Evolutionary conservation across 306 rosid genomes (phyloP).

Genomic region (Luffa acutangula): DNA sequence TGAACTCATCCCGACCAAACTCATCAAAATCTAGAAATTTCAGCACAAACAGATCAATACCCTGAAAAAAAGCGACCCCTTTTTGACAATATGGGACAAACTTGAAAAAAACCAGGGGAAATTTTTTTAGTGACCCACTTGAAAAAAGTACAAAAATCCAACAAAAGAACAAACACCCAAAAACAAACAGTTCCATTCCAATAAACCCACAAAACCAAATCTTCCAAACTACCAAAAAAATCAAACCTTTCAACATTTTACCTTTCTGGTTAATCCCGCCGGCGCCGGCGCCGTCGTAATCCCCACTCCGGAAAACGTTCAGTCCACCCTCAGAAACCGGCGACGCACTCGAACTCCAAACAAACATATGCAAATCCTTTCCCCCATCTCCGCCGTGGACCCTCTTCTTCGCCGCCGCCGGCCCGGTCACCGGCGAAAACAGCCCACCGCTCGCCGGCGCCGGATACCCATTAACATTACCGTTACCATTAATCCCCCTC

Average conservation of each 20-base stretch:
- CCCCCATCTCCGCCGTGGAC: conserved; percentile 31
- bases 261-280: conserved; percentile 73
- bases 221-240: not conserved
- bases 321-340: conserved; percentile 80
- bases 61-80: not conserved
- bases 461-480: conserved; percentile 29
- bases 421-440: conserved; percentile 57
- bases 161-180: not conserved
- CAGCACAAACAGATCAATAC: not conserved
- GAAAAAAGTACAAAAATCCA: conserved; percentile 1
- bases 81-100: not conserved
- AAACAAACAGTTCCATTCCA: not conserved
- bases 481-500: not conserved
- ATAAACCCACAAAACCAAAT: not conserved
- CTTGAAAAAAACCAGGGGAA: not conserved
- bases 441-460: conserved; percentile 48
- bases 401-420: conserved; percentile 32
- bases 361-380: conserved; percentile 82
- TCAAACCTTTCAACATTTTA: conserved; percentile 1
- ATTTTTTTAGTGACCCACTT: not conserved
- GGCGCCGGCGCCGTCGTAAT: conserved; percentile 40
- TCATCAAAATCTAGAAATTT: conserved; percentile 46
- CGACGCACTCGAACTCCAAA: conserved; percentile 88
- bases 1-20: conserved; percentile 70
- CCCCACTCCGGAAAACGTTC: conserved; percentile 77